Conservation (phyloP, 352 stramenopile genomes). For the Globisporangium canariense region DNA sequence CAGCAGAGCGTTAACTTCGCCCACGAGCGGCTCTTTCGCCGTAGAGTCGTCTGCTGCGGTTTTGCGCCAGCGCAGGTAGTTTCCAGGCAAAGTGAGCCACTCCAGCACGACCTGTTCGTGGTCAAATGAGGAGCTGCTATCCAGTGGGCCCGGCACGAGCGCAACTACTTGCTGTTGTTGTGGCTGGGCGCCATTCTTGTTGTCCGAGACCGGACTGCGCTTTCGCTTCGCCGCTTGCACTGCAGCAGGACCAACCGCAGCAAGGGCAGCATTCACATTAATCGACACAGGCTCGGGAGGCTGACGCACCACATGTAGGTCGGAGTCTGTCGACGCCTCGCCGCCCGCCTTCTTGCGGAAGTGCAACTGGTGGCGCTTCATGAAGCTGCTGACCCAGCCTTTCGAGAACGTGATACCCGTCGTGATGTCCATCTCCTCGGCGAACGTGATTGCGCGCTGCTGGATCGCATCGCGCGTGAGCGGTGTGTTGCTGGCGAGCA, state of each 20-base stretch:
- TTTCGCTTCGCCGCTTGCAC: neutral
- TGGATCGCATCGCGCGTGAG: constrained; percentile 33
- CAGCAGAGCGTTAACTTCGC: constrained; percentile 37
- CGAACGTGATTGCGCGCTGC: constrained; percentile 33
- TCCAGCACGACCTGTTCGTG: constrained; percentile 31
- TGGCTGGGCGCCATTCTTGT: constrained; percentile 4
- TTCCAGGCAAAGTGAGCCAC: constrained; percentile 34
- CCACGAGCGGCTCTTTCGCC: constrained; percentile 29
- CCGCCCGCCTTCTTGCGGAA: constrained; percentile 24
- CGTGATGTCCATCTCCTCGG: constrained; percentile 34
- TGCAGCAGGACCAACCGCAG: neutral
- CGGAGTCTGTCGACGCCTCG: constrained; percentile 2
- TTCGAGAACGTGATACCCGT: constrained; percentile 52
- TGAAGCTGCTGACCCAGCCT: constrained; percentile 59
- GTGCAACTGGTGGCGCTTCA: constrained; percentile 49
- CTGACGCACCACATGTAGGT: constrained; percentile 16
- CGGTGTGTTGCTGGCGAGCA: constrained; percentile 23
- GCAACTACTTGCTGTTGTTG: constrained; percentile 9
- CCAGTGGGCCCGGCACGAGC: constrained; percentile 13
- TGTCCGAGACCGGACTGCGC: neutral
- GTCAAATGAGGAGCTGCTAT: constrained; percentile 14
- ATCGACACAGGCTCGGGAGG: constrained; percentile 11
- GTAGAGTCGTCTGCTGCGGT: constrained; percentile 16
- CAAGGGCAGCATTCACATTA: neutral
- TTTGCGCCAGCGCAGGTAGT: constrained; percentile 34